Base-by-base conservation (phyloP, 2,329 filamentous ascomycete species). In the Cordyceps javanica region DNA sequence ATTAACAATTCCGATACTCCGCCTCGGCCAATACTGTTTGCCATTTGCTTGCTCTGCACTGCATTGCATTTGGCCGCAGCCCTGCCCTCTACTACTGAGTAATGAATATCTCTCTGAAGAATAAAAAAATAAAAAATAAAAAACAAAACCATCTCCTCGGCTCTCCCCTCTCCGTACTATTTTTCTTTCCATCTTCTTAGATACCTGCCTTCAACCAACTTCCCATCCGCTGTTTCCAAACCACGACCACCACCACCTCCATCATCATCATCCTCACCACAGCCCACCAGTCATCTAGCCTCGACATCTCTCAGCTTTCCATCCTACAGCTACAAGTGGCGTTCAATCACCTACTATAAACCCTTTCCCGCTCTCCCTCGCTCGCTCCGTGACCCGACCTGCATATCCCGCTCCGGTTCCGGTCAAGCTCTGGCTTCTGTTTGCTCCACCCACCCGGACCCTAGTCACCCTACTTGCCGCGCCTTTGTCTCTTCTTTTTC, bases 1-100 rank as follows among this genome's bases (percentile, higher is more conserved):
- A 52, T 57, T 38, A 51, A 6, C 55, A 52, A 51, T 57, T 52
- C 55, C 55, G 48, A 52, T 57, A 30, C 55, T 51, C 55, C 55
- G 55, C 39, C 39, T 21, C 30, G 25, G n/a, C 42, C 52, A 55
- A 55, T 36, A n/a, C 9, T 32, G 32, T 32, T 26, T 19, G 23
- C 23, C 26, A 48, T 19, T 25, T n/a, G 2, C 9, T 26, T 4
- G 9, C 16, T 21, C 3, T 25, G 16, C 32, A 5, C 5, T n/a
- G n/a, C n/a, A n/a, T n/a, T n/a, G n/a, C n/a, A n/a, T n/a, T n/a
- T n/a, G n/a, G n/a, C n/a, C n/a, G n/a, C n/a, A n/a, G n/a, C n/a
- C n/a, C 44, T 16, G n/a, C 16, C n/a, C 7, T 5, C 7, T 16
- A 5, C 36, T 5, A 38, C 16, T 13, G 42, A 26, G 13, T 25